Percentiles rank a stretch among this genome's conserved stretches.
Evolutionary conservation across 108 stramenopile species (phyloP).

Genomic region (Cyclotella choctawhatcheeana): DNA sequence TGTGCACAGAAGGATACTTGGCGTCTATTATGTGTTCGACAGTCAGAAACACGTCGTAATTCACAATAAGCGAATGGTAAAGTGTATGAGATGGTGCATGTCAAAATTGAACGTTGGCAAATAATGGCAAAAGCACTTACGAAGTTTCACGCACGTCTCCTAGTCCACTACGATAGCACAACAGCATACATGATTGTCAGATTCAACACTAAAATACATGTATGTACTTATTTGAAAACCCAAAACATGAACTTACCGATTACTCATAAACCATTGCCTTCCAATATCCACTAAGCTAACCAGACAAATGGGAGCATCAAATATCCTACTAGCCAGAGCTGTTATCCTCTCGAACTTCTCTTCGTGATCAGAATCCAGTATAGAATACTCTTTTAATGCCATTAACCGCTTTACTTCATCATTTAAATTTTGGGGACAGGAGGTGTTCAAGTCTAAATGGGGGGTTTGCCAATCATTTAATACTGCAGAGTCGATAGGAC

Average conservation of each 20-base stretch:
- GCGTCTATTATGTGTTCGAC: too few species aligned
- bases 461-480: slow-evolving; percentile 46
- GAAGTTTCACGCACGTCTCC: slow-evolving; percentile 79
- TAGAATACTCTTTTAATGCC: slow-evolving; percentile 64
- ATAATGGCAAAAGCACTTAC: neutral
- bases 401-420: slow-evolving; percentile 67
- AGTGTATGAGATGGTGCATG: too few species aligned
- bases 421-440: slow-evolving; percentile 51
- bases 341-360: slow-evolving; percentile 70
- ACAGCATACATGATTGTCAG: neutral
- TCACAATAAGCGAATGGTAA: too few species aligned
- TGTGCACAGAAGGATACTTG: slow-evolving; percentile 86
- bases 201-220: neutral
- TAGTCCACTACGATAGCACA: slow-evolving; percentile 48
- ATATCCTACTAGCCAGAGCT: slow-evolving; percentile 60
- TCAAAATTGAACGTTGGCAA: neutral
- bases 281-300: slow-evolving; percentile 73
- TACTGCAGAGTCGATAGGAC: neutral
- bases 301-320: slow-evolving; percentile 73
- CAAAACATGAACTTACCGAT: slow-evolving; percentile 30
- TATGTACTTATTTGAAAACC: neutral
- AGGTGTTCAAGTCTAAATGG: slow-evolving; percentile 18
- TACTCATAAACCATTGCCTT: slow-evolving; percentile 84
- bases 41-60: too few species aligned
- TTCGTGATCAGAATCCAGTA: slow-evolving; percentile 68